These are phyloP conservation scores for Magnusiomyces tetraspermus DNA, from an alignment of 1,139 yeast species.

Conservation along the genomic window DNA sequence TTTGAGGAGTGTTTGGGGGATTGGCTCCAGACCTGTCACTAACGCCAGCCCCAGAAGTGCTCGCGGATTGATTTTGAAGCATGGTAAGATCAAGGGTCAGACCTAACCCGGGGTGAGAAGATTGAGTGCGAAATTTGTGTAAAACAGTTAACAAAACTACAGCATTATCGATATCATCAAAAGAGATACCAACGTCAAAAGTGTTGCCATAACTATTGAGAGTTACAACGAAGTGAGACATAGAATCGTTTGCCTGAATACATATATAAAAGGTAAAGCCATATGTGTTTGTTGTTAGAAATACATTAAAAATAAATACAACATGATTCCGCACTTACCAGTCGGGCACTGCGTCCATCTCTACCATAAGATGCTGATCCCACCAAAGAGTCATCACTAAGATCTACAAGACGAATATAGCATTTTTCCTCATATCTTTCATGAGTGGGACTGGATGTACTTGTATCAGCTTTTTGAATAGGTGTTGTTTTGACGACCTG, in stretches of 20 bases:
- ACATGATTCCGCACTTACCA: neutral
- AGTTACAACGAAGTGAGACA: constrained; percentile 29
- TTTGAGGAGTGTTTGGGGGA: too few relatives aligned
- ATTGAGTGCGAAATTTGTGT: constrained; percentile 34
- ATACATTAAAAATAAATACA: neutral
- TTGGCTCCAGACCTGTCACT: too few relatives aligned
- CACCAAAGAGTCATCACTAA: neutral
- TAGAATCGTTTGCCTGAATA: constrained; percentile 22
- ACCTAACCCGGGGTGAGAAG: too few relatives aligned
- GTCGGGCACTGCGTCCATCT: neutral
- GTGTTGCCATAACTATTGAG: constrained; percentile 29
- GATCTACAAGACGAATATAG: neutral
- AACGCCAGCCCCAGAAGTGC: too few relatives aligned
- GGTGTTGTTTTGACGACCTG: neutral
- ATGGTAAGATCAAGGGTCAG: too few relatives aligned
- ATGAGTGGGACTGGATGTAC: too few relatives aligned
- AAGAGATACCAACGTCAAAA: constrained; percentile 37
- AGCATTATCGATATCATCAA: constrained; percentile 31
- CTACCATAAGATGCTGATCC: neutral
- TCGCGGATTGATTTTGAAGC: too few relatives aligned
- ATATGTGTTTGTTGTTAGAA: too few relatives aligned
- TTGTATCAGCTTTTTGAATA: too few relatives aligned
- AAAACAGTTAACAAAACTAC: constrained; percentile 36
- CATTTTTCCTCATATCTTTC: neutral
- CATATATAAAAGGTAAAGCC: too few relatives aligned